Percentiles rank a stretch among this genome's conserved stretches.
These are phyloP conservation scores for Suhomyces kunorum DNA, from an alignment of 1,139 yeast species.

Conservation along the genomic window DNA sequence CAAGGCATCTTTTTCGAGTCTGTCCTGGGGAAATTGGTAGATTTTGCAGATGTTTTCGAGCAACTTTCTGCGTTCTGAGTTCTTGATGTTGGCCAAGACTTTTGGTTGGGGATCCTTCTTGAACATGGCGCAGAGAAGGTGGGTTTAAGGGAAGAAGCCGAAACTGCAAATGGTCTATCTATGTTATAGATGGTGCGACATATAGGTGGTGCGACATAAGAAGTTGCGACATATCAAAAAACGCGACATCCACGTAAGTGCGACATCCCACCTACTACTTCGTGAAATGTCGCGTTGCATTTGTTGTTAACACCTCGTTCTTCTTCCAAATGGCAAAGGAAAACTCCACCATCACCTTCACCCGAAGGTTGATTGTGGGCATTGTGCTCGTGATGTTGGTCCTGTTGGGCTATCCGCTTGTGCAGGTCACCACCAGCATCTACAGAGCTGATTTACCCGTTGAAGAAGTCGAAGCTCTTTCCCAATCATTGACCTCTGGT, in stretches of 20 bases:
- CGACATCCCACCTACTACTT: neutral
- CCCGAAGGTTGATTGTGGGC: constrained; percentile 20
- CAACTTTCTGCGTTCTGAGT: constrained; percentile 74
- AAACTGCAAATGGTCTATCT: no score
- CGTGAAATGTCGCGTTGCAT: neutral
- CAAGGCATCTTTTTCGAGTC: constrained; percentile 48
- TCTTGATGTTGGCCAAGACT: constrained; percentile 75
- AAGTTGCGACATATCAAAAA: neutral
- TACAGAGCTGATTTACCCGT: constrained; percentile 75
- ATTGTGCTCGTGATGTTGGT: constrained; percentile 39
- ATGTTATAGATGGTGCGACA: no score
- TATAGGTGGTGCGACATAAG: no score
- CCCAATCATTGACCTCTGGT: constrained; percentile 33
- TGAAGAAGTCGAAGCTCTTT: constrained; percentile 47
- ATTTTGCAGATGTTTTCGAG: constrained; percentile 47
- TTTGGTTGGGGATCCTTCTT: constrained; percentile 47
- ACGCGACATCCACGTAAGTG: constrained; percentile 1
- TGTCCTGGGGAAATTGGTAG: constrained; percentile 47
- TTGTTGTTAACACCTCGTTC: constrained; percentile 4
- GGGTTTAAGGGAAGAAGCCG: neutral
- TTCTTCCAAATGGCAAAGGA: constrained; percentile 5
- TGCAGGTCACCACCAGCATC: constrained; percentile 69
- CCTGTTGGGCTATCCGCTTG: constrained; percentile 70
- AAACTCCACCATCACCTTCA: constrained; percentile 7
- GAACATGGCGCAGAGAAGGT: constrained; percentile 15